A percentile compares a stretch with the other conserved stretches of the same genome.
These are phyloP conservation scores for Euptelea pleiosperma DNA, from an alignment of 164 flowering plant genomes.

Conservation along the genomic window DNA sequence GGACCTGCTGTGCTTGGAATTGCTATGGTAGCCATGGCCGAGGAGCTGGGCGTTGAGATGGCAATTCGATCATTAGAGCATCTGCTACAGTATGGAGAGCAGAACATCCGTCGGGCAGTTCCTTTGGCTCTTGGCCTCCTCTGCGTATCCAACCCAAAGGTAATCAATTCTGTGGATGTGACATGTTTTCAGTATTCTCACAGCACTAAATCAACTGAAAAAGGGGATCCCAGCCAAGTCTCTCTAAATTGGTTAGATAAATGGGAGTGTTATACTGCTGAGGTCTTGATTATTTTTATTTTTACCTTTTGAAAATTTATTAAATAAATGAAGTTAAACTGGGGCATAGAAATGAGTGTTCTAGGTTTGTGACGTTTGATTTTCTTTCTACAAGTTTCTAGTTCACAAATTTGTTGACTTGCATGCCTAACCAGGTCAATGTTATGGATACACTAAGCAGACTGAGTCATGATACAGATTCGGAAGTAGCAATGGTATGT, in stretches of 20 bases:
- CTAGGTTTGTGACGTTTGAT: too few species aligned
- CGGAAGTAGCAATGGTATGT: slow-evolving; percentile 94
- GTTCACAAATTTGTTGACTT: background rate
- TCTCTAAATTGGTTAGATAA: too few species aligned
- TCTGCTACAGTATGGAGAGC: slow-evolving; percentile 90
- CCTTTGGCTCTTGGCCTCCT: slow-evolving; percentile 95
- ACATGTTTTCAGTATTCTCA: background rate
- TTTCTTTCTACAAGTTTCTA: background rate
- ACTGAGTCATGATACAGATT: slow-evolving; percentile 93
- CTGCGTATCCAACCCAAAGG: slow-evolving; percentile 98
- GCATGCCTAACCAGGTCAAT: slow-evolving; percentile 56
- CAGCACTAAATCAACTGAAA: too few species aligned
- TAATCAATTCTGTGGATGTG: slow-evolving; percentile 10
- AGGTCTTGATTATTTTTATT: too few species aligned
- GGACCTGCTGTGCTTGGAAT: slow-evolving; percentile 99
- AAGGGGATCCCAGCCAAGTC: background rate
- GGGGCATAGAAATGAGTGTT: too few species aligned
- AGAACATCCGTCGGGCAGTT: slow-evolving; percentile 85
- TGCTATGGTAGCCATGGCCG: slow-evolving; percentile 99
- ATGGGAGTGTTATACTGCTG: too few species aligned
- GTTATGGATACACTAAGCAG: slow-evolving; percentile 98
- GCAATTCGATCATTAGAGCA: slow-evolving; percentile 97
- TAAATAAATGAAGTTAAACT: too few species aligned
- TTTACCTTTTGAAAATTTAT: background rate
- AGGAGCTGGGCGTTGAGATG: slow-evolving; percentile 96